Evolutionary conservation across 2,329 filamentous ascomycete genomes (phyloP).

Genomic region (Aspergillus texensis): DNA sequence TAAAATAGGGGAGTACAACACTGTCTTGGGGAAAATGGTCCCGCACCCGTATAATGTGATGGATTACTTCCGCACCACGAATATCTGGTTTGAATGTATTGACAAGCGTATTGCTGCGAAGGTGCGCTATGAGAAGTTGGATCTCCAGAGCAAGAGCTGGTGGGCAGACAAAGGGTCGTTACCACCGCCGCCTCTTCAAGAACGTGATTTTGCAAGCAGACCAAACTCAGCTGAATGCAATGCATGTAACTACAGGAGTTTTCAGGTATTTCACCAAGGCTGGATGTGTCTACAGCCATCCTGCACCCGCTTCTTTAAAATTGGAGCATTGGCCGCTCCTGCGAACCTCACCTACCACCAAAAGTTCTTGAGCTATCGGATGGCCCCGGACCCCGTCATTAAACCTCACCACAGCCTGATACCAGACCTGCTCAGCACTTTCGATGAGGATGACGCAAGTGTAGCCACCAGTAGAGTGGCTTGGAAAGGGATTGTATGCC

Average conservation of each 20-base stretch:
- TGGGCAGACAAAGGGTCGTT: conserved; percentile 52
- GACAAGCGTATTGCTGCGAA: conserved; percentile 51
- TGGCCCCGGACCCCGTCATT: conserved; percentile 43
- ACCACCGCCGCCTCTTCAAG: conserved; percentile 28
- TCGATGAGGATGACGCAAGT: conserved; percentile 38
- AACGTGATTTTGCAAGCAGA: conserved; percentile 35
- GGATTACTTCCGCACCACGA: conserved; percentile 68
- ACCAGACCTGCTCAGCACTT: conserved; percentile 42
- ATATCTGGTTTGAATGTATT: conserved; percentile 67
- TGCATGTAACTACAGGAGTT: conserved; percentile 42
- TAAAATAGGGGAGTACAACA: conserved; percentile 54
- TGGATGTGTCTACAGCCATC: conserved; percentile 61
- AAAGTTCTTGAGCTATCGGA: conserved; percentile 60
- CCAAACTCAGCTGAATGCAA: conserved; percentile 37
- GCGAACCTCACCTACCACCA: conserved; percentile 53
- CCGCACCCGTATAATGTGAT: conserved; percentile 66
- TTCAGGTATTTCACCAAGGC: conserved; percentile 45
- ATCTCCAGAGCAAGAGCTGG: conserved; percentile 58
- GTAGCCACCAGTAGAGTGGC: conserved; percentile 54
- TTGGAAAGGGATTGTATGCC: conserved; percentile 69
- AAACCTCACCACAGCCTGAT: conserved; percentile 42
- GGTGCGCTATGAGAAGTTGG: conserved; percentile 67
- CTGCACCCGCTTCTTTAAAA: conserved; percentile 61
- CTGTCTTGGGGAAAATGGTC: conserved; percentile 51
- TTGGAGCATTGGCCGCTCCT: conserved; percentile 37